Conservation (phyloP, 2,329 filamentous ascomycete species). For the Volutella citrinella region DNA sequence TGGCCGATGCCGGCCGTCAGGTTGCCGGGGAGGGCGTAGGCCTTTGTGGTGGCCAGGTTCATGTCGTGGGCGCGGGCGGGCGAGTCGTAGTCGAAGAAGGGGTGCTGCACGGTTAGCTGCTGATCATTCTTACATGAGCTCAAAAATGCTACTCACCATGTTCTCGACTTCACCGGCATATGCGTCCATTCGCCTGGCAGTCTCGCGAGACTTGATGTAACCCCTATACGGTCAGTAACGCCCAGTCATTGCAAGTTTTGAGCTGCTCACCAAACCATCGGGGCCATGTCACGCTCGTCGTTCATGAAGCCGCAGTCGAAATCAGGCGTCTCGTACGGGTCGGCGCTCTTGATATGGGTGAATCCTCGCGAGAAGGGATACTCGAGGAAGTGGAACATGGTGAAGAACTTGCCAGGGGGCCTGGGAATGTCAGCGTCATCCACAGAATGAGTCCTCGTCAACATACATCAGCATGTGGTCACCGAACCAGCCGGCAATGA, state of each 20-base stretch:
- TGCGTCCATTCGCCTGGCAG: slow-evolving; percentile 72
- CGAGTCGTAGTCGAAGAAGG: slow-evolving; percentile 69
- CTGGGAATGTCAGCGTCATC: slow-evolving; percentile 44
- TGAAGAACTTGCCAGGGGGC: slow-evolving; percentile 77
- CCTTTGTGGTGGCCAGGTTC: slow-evolving; percentile 71
- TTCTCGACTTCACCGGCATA: slow-evolving; percentile 70
- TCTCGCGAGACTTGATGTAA: slow-evolving; percentile 80
- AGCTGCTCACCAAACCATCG: slow-evolving; percentile 85
- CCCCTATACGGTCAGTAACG: too few relatives aligned
- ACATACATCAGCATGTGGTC: slow-evolving; percentile 57
- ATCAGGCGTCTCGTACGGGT: slow-evolving; percentile 72
- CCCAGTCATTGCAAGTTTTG: too few relatives aligned
- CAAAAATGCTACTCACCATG: slow-evolving; percentile 34
- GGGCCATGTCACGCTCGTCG: slow-evolving; percentile 79
- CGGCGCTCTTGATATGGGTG: slow-evolving; percentile 67
- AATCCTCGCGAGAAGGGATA: slow-evolving; percentile 73
- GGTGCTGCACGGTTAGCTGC: slow-evolving; percentile 44
- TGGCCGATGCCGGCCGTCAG: slow-evolving; percentile 69
- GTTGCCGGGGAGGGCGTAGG: slow-evolving; percentile 71
- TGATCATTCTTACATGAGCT: slow-evolving; percentile 27
- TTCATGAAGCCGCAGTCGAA: slow-evolving; percentile 86
- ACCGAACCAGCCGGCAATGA: slow-evolving; percentile 67
- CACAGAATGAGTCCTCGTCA: too few relatives aligned
- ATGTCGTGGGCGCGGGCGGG: slow-evolving; percentile 69
- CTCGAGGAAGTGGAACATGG: slow-evolving; percentile 80